Evolutionary conservation across 768 basidiomycete species (phyloP).

Genomic region (Suillus subalutaceus): DNA sequence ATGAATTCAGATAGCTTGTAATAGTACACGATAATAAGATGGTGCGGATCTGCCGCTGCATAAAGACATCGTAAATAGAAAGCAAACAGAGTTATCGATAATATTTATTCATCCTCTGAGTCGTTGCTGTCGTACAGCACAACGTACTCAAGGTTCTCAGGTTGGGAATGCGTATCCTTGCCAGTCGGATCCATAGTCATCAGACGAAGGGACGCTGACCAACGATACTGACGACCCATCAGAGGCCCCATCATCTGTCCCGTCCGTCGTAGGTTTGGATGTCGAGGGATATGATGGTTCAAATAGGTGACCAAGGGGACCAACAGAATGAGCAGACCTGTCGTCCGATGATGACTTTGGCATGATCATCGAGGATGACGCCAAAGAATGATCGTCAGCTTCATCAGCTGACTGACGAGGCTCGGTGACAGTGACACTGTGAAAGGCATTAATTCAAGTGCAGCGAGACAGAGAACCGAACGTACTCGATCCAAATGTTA

Average conservation of each 20-base stretch:
- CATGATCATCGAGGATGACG: conserved; percentile 71
- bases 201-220: conserved; percentile 62
- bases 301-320: conserved; percentile 11
- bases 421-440: conserved; percentile 71
- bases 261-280: conserved; percentile 43
- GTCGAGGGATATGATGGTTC: conserved; percentile 20
- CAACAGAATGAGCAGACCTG: conserved; percentile 17
- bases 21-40: conserved; percentile 1
- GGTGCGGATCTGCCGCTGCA: neutral
- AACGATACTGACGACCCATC: conserved; percentile 56
- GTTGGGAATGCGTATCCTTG: conserved; percentile 55
- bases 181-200: conserved; percentile 58
- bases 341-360: conserved; percentile 42
- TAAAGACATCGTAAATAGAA: conserved; percentile 15
- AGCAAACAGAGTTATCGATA: neutral
- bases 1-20: neutral
- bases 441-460: conserved; percentile 11
- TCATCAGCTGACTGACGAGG: conserved; percentile 34
- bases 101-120: conserved; percentile 49
- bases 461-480: conserved; percentile 15
- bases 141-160: conserved; percentile 61
- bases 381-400: conserved; percentile 52
- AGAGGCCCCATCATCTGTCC: conserved; percentile 33
- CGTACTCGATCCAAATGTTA: conserved; percentile 81
- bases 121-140: conserved; percentile 70